Evolutionary conservation across 495 filamentous ascomycete species (phyloP).

Genomic region (Cairneyella variabilis): DNA sequence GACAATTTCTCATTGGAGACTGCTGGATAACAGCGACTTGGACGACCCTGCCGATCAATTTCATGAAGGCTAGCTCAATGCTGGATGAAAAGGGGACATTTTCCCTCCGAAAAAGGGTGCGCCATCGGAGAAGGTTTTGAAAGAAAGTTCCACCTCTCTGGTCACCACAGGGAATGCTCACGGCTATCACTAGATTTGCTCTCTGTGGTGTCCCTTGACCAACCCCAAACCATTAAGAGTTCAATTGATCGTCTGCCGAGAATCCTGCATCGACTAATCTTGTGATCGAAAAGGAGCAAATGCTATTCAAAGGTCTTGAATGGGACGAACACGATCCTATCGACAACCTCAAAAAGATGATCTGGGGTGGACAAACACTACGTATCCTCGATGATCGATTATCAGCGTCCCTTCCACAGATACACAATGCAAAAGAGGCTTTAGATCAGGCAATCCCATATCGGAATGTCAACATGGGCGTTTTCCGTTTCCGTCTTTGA

Average conservation of each 20-base stretch:
- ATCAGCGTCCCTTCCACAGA: constrained; percentile 7
- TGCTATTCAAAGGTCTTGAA: constrained; percentile 12
- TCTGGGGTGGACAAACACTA: constrained; percentile 16
- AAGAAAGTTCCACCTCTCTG: constrained; percentile 15
- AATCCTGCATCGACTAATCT: constrained; percentile 12
- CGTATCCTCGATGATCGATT: constrained; percentile 15
- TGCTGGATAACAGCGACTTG: background rate
- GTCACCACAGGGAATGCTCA: constrained; percentile 14
- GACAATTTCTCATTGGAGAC: constrained; percentile 13
- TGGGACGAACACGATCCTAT: constrained; percentile 3
- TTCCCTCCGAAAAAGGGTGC: constrained; percentile 13
- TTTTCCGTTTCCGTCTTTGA: background rate
- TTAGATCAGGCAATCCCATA: constrained; percentile 12
- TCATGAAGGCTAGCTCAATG: background rate
- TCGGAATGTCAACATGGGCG: too few relatives aligned
- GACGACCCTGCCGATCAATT: background rate
- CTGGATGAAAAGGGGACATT: background rate
- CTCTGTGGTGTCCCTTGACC: constrained; percentile 11
- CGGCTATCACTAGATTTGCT: constrained; percentile 12
- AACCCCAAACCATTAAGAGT: background rate
- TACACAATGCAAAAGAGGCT: constrained; percentile 7
- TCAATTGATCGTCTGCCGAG: background rate
- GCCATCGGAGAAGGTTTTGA: background rate
- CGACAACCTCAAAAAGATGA: constrained; percentile 17
- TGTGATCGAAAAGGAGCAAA: constrained; percentile 3